A percentile compares a stretch with the other conserved stretches of the same genome.
Conservation (phyloP, 1,284 basidiomycete genomes). For the Cryptococcus sp. region DNA sequence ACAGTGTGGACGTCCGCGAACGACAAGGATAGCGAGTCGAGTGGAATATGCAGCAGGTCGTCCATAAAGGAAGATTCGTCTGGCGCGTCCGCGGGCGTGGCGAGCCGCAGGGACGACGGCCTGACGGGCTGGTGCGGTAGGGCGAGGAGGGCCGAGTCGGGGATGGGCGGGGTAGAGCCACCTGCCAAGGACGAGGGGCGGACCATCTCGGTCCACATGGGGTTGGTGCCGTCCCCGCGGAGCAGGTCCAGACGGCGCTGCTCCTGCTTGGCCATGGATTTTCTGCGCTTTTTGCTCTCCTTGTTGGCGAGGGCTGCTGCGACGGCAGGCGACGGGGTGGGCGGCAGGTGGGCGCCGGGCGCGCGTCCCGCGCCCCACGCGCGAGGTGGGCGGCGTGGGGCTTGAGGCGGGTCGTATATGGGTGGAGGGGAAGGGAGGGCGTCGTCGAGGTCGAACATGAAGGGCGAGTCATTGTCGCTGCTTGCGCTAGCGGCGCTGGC, state of each 20-base stretch:
- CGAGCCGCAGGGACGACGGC: conserved; percentile 32
- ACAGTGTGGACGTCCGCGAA: conserved; percentile 43
- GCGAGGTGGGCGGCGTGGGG: conserved; percentile 13
- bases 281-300: conserved; percentile 24
- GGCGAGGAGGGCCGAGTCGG: background rate
- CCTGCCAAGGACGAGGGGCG: background rate
- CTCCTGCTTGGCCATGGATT: conserved; percentile 31
- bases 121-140: conserved; percentile 23
- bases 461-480: conserved; percentile 13
- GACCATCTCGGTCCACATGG: conserved; percentile 14
- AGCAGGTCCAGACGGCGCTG: conserved; percentile 40
- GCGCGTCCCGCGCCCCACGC: no score
- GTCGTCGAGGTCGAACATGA: conserved; percentile 22
- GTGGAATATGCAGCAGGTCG: conserved; percentile 34
- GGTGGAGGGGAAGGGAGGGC: background rate
- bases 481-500: background rate
- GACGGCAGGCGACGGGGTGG: background rate
- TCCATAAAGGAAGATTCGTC: conserved; percentile 26
- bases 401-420: conserved; percentile 9
- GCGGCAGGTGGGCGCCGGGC: background rate
- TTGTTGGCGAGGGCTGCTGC: background rate
- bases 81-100: conserved; percentile 22
- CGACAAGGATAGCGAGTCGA: conserved; percentile 44
- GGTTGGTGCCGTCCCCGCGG: conserved; percentile 43
- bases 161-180: background rate